These are phyloP conservation scores for Obba rivulosa DNA, from an alignment of 768 basidiomycete species.

Conservation along the genomic window DNA sequence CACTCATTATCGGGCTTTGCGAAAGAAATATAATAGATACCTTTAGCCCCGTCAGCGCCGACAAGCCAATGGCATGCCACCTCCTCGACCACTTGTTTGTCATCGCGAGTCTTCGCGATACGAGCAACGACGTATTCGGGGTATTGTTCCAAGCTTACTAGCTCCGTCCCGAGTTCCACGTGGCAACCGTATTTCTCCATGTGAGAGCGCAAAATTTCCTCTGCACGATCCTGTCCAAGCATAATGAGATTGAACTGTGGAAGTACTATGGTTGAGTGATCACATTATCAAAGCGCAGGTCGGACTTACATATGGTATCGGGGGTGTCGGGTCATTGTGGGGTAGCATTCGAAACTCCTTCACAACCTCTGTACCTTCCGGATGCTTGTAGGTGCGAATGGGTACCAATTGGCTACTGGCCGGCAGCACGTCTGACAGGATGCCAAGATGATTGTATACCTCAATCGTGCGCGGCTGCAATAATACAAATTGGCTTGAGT, in stretches of 20 bases:
- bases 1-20: not conserved
- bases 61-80: constrained; percentile 29
- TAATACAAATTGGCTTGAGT: not conserved
- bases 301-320: constrained; percentile 11
- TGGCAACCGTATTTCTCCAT: constrained; percentile 18
- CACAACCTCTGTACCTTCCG: constrained; percentile 7
- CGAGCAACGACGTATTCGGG: constrained; percentile 25
- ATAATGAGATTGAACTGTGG: no score
- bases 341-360: constrained; percentile 3
- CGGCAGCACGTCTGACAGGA: constrained; percentile 10
- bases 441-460: constrained; percentile 14
- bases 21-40: constrained; percentile 4
- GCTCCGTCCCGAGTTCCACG: constrained; percentile 33
- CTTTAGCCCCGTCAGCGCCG: constrained; percentile 36
- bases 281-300: no score
- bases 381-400: constrained; percentile 12
- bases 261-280: no score
- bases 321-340: constrained; percentile 3
- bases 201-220: constrained; percentile 27
- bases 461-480: constrained; percentile 18
- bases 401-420: not conserved
- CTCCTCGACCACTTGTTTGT: constrained; percentile 16
- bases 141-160: constrained; percentile 29
- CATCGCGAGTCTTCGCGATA: constrained; percentile 18
- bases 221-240: constrained; percentile 18